phyloP scores from a whole-genome alignment of 306 rosid species.

The Prunus salicina region DNA sequence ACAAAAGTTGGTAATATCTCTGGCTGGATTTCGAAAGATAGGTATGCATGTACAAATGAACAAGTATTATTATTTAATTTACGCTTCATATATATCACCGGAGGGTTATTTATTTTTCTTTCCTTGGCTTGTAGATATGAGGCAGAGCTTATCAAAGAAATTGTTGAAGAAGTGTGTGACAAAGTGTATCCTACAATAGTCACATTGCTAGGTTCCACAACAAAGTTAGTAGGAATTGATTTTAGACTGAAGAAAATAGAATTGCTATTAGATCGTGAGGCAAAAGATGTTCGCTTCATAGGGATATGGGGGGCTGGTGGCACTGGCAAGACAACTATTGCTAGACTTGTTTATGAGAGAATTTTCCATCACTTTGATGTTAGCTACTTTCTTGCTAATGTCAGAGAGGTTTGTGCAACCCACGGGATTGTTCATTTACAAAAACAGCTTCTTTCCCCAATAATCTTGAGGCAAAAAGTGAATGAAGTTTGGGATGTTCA shows the following conservation, averaged over 20 bases:
- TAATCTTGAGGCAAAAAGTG: neutral
- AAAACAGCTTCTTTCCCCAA: neutral
- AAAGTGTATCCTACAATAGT: neutral
- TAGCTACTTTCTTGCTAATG: conserved; percentile 9
- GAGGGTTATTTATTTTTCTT: neutral
- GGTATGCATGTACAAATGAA: neutral
- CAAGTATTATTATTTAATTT: neutral
- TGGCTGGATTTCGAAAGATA: neutral
- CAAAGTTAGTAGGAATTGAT: neutral
- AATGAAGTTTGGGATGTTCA: neutral
- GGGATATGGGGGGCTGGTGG: neutral
- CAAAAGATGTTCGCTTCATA: neutral
- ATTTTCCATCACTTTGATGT: neutral
- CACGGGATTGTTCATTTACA: neutral
- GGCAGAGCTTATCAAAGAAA: neutral
- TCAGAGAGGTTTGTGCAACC: neutral
- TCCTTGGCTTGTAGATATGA: neutral
- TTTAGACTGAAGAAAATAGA: neutral
- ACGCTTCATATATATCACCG: neutral
- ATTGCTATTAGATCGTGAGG: neutral
- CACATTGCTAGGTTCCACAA: neutral
- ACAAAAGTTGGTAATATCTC: neutral
- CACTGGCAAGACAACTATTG: conserved; percentile 7
- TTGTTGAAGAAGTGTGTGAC: neutral
- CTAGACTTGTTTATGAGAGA: neutral